Percentiles rank a stretch among this genome's conserved stretches.
Conservation (phyloP, 2,329 filamentous ascomycete genomes). For the Alternaria novae-zelandiae region DNA sequence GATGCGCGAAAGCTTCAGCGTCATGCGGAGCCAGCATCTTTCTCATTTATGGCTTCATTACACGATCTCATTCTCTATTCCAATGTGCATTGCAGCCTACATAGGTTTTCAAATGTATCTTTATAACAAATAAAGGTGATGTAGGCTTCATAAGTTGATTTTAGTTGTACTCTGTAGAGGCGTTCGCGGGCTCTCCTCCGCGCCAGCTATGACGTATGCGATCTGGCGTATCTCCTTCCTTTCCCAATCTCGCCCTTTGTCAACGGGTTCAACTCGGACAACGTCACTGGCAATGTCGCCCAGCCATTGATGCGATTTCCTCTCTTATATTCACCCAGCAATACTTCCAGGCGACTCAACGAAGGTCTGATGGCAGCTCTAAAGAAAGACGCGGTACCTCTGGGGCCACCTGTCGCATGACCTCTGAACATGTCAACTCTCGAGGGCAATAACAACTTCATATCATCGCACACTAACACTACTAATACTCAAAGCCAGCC, state of each 20-base stretch:
- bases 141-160: no score
- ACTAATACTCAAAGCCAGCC: slow-evolving; percentile 30
- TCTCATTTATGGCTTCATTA: not conserved
- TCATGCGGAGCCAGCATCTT: not conserved
- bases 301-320: no score
- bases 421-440: not conserved
- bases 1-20: not conserved
- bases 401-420: not conserved
- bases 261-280: no score
- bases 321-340: not conserved
- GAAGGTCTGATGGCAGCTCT: not conserved
- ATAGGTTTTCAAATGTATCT: no score
- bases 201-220: not conserved
- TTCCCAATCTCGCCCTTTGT: not conserved
- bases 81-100: not conserved
- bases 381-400: not conserved
- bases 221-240: not conserved
- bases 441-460: not conserved
- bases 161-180: no score
- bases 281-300: not conserved
- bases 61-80: not conserved
- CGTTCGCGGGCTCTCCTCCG: not conserved
- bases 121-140: no score
- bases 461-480: not conserved
- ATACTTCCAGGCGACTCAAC: not conserved